These are phyloP conservation scores for Solanum hybrid DNA, from an alignment of 305 asterid species.

Conservation along the genomic window DNA sequence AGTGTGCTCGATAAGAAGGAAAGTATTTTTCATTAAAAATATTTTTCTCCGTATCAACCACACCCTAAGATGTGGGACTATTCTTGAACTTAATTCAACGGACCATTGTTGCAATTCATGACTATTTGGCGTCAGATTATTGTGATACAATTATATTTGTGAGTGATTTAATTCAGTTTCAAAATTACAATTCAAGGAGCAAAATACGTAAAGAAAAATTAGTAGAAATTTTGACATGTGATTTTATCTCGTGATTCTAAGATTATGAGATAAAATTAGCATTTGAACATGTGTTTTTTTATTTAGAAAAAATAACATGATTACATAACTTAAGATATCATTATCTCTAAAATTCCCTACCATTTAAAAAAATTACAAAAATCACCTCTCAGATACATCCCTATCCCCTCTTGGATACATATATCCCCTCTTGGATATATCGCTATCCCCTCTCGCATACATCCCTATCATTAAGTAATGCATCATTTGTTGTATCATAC, in stretches of 20 bases:
- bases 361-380: too few relatives aligned
- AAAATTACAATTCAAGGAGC: background rate
- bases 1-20: background rate
- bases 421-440: too few relatives aligned
- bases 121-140: background rate
- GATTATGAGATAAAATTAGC: too few relatives aligned
- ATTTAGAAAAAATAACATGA: background rate
- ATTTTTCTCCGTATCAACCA: too few relatives aligned
- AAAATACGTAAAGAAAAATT: background rate
- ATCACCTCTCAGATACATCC: too few relatives aligned
- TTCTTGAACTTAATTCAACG: background rate
- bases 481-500: too few relatives aligned
- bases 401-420: too few relatives aligned
- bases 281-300: background rate
- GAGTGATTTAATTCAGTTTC: background rate
- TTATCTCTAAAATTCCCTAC: too few relatives aligned
- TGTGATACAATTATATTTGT: background rate
- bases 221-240: background rate
- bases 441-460: too few relatives aligned
- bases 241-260: too few relatives aligned
- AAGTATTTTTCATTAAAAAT: background rate
- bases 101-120: background rate
- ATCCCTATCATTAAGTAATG: too few relatives aligned
- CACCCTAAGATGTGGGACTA: background rate
- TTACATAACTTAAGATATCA: too few relatives aligned